Base-by-base conservation (phyloP, 1,139 yeast genomes). In the Meyerozyma smithsonii region DNA sequence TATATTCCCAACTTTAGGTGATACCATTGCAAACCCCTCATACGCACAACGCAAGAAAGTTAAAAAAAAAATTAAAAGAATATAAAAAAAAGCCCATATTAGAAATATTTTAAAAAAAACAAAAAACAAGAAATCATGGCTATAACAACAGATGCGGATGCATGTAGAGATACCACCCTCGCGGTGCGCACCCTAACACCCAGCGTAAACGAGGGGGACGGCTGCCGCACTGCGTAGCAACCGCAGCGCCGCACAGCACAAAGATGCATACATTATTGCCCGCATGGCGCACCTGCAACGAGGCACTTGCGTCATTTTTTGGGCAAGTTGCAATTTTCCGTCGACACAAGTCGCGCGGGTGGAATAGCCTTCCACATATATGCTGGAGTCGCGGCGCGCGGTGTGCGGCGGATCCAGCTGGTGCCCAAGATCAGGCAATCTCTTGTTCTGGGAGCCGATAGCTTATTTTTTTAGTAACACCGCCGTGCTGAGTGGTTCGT, bases 1-100 rank as follows among this genome's bases (percentile, higher is more conserved):
- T 26, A 26, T 12, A 26, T 26, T 26, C 12, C 8, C 17, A 12
- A 26, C 8, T 20, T 20, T 7, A 26, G 12, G 12, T 26, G 17
- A 26, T 3, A 14, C 30, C 17, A 26, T 7, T 5, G 10, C 30
- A 12, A 26, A 26, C 30, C 30, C 30, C 30, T 26, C 30, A 6
- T 26, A 26, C 30, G 30, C 30, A 26, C 30, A 26, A 26, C 30
- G 30, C 30, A 26, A 26, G 12, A 26, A 26, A 26, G 12, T n/a
- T n/a, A 26, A 25, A 25, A 12, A n/a, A 8, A 26, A 26, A 10
- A 26, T n/a, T 5, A n/a, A 4, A 26, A n/a, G 30, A 15, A 14
- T 26, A 14, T 26, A 26, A 26, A 14, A 6, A 26, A n/a, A n/a
- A n/a, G n/a, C n/a, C n/a, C n/a, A n/a, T n/a, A n/a, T n/a, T n/a